These are phyloP conservation scores for Penicillium taxi DNA, from an alignment of 495 filamentous ascomycete species.

Conservation along the genomic window DNA sequence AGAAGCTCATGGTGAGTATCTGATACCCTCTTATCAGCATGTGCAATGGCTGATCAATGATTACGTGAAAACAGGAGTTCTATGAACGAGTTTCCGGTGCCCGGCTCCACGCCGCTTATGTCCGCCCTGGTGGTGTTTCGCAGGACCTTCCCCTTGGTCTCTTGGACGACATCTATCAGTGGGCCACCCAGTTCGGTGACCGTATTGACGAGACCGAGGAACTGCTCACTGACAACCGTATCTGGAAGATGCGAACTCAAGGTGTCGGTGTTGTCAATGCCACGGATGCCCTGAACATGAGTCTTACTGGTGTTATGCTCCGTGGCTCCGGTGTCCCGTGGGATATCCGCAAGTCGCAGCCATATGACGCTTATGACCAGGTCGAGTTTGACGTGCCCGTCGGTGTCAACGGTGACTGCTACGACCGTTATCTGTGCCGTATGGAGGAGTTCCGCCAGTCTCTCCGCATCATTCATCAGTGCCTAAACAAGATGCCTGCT, in stretches of 20 bases:
- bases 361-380: conserved; percentile 95
- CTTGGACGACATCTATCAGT: conserved; percentile 98
- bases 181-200: conserved; percentile 99
- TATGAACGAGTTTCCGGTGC: conserved; percentile 98
- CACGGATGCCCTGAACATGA: conserved; percentile 87
- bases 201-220: conserved; percentile 99
- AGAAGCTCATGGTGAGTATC: conserved; percentile 91
- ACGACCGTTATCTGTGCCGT: conserved; percentile 96
- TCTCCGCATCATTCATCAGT: conserved; percentile 96
- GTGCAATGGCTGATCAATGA: conserved; percentile 5
- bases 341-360: conserved; percentile 91
- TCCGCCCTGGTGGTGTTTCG: conserved; percentile 92
- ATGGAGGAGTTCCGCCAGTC: conserved; percentile 99
- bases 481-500: conserved; percentile 96
- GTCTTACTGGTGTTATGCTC: conserved; percentile 96
- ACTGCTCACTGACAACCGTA: conserved; percentile 97
- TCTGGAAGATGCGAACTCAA: conserved; percentile 91
- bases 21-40: not conserved
- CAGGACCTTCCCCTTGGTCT: conserved; percentile 93
- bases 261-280: conserved; percentile 88
- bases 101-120: conserved; percentile 95
- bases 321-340: conserved; percentile 94
- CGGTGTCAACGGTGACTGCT: conserved; percentile 95
- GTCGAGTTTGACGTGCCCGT: conserved; percentile 98
- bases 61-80: conserved; percentile 65